Percentiles rank a stretch among this genome's conserved stretches.
Evolutionary conservation across 352 stramenopile genomes (phyloP).

Genomic region (Plasmopara muralis): DNA sequence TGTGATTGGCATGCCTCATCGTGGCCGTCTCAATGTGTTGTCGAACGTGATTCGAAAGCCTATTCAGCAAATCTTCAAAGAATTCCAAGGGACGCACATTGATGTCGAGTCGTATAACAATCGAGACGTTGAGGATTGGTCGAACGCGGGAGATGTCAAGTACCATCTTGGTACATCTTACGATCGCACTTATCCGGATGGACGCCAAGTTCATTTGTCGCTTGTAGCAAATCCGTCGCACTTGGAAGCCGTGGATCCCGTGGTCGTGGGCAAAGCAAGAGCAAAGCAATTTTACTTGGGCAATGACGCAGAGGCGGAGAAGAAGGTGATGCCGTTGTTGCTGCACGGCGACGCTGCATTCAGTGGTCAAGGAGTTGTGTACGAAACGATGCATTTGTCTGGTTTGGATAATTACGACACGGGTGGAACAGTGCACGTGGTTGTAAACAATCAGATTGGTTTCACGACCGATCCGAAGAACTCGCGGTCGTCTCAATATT

Average conservation of each 20-base stretch:
- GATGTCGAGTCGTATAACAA: slow-evolving; percentile 84
- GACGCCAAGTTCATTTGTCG: slow-evolving; percentile 90
- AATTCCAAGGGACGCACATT: slow-evolving; percentile 95
- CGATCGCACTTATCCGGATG: slow-evolving; percentile 93
- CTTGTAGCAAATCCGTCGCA: slow-evolving; percentile 97
- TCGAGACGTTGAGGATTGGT: slow-evolving; percentile 82
- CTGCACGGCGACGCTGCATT: slow-evolving; percentile 97
- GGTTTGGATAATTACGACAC: slow-evolving; percentile 91
- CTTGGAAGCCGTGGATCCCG: slow-evolving; percentile 95
- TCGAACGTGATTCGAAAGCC: slow-evolving; percentile 98
- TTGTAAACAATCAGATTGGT: slow-evolving; percentile 96
- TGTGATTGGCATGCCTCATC: slow-evolving; percentile 98
- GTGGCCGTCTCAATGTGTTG: slow-evolving; percentile 95
- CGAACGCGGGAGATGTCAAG: slow-evolving; percentile 95
- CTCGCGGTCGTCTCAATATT: slow-evolving; percentile 92
- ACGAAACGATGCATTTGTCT: slow-evolving; percentile 97
- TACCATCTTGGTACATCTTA: slow-evolving; percentile 98
- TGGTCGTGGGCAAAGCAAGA: slow-evolving; percentile 92
- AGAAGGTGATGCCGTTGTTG: slow-evolving; percentile 91
- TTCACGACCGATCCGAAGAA: slow-evolving; percentile 98
- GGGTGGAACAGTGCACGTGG: slow-evolving; percentile 96
- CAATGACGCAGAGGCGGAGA: slow-evolving; percentile 78
- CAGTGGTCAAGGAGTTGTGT: slow-evolving; percentile 94
- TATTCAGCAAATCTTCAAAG: slow-evolving; percentile 96
- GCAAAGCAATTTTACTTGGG: slow-evolving; percentile 97